Evolutionary conservation across 805 yeast genomes (phyloP), one percentile per base, ranked within the genome.

Genomic region (Pichia ethanolica): DNA sequence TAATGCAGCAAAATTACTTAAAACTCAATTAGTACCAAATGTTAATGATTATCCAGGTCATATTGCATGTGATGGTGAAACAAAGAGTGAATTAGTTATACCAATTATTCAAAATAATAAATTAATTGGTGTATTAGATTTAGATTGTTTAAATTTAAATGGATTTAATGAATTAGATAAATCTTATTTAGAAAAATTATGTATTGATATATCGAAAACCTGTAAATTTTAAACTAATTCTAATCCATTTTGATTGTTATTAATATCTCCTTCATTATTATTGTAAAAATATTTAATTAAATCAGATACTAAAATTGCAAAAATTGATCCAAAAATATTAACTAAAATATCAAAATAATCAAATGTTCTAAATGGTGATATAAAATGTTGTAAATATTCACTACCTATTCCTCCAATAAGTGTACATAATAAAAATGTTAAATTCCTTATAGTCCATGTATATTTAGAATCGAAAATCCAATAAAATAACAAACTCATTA

Each of bases 21-120:
- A 64, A 41, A 85, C 96, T 1, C 96, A 89, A 61, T 60, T 89
- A 7, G 97, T 91, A 10, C 72, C 75, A 1, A 79, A 91, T 63
- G 98, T 91, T 3, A 73, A 83, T 25, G 64, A 76, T 56, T 89
- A 80, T 59, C 95, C 96, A 0, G 95, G 95, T 1, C 98, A 91
- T 63, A 93, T 91, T 55, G 98, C 98, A 0, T 91, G 99, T 68
- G 99, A 93, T 68, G 96, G 96, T 0, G 96, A 83, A 51, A 91
- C 98, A 0, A 77, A 84, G 54, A 86, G 96, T 64, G 99, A 91
- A 62, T 86, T 91, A 33, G 98, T 93, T 25, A 90, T 91, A 2
- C 98, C 98, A 0, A 78, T 90, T 7, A 35, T 65, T 3, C 51
- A 49, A 12, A 66, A 68, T 3, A 77, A 73, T 3, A 59, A 59